Evolutionary conservation across 331 rosid genomes (phyloP), one percentile per base, ranked within the genome.

Genomic region (Quercus lobata): DNA sequence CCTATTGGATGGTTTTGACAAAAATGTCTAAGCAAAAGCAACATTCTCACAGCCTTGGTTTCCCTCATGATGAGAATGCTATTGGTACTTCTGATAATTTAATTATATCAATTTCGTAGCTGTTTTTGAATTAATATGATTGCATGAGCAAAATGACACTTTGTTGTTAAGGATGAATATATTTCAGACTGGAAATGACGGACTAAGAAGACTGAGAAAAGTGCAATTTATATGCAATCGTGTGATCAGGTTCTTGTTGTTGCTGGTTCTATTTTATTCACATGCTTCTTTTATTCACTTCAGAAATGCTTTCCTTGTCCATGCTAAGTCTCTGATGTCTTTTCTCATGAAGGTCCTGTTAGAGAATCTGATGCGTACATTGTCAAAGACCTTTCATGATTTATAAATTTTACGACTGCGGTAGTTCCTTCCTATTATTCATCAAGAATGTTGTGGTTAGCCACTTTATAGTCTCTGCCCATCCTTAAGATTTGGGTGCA

Each of bases 1-100:
- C 27, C 63, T 80, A 14, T 76, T 56, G 37, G 63, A 72, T 41
- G 54, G 53, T 74, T 46, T 74, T 57, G 25, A 63, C 73, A 80
- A 65, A 54, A 85, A 76, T 73, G 41, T 62, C 57, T 58, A 25
- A 10, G 57, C 21, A 24, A 71, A 25, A 18, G 57, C 21, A 24
- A 71, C 34, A 24, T 46, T 25, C 34, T 24, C 16, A 49, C 55
- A 15, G 22, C 25, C 21, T 16, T 71, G 75, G 75, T 53, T 44
- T 53, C 37, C 21, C 35, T 44, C 6, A 34, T 17, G 25, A 60
- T 34, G 53, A 44, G 27, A 16, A 25, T 30, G 10, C 68, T 61
- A 8, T 18, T 46, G 9, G 25, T 7, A n/a, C 22, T 30, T 34
- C 17, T 34, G 53, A 34, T 35, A 32, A 35, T 8, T 16, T 68